These are phyloP conservation scores for Cryptococcus wingfieldii DNA, from an alignment of 1,284 basidiomycete genomes.

Conservation along the genomic window DNA sequence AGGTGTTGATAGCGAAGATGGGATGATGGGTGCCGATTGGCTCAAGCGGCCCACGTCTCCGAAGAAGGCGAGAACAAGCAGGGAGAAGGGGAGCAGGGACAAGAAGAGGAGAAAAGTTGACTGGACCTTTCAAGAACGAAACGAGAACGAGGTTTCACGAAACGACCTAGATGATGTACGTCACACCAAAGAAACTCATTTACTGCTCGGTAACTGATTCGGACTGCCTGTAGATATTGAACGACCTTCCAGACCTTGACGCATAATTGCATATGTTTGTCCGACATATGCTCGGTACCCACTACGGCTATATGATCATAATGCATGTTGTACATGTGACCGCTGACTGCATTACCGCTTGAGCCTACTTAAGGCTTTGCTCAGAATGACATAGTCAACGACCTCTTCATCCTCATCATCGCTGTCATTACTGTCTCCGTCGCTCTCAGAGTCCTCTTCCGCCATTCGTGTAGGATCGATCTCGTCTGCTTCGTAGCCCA, in stretches of 20 bases:
- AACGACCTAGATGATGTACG: not conserved
- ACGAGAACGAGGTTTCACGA: not conserved
- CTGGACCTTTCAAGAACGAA: slow-evolving; percentile 31
- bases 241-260: slow-evolving; percentile 6
- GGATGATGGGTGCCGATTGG: slow-evolving; percentile 4
- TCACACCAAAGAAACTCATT: not conserved
- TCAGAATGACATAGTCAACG: slow-evolving; percentile 32
- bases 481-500: slow-evolving; percentile 40
- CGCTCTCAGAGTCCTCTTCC: slow-evolving; percentile 24
- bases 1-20: slow-evolving; percentile 5
- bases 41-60: not conserved
- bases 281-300: no score
- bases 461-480: slow-evolving; percentile 42
- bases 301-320: no score
- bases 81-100: slow-evolving; percentile 1
- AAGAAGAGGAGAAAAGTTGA: slow-evolving; percentile 21
- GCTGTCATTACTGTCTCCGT: not conserved
- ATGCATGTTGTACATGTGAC: no score
- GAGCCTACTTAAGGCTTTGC: slow-evolving; percentile 17
- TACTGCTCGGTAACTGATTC: not conserved
- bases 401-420: slow-evolving; percentile 10
- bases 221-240: slow-evolving; percentile 3
- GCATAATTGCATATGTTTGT: no score
- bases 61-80: not conserved
- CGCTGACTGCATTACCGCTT: no score